Percentiles rank a stretch among this genome's conserved stretches.
Conservation (phyloP, 2,329 filamentous ascomycete genomes). For the Thelonectria rubi region DNA sequence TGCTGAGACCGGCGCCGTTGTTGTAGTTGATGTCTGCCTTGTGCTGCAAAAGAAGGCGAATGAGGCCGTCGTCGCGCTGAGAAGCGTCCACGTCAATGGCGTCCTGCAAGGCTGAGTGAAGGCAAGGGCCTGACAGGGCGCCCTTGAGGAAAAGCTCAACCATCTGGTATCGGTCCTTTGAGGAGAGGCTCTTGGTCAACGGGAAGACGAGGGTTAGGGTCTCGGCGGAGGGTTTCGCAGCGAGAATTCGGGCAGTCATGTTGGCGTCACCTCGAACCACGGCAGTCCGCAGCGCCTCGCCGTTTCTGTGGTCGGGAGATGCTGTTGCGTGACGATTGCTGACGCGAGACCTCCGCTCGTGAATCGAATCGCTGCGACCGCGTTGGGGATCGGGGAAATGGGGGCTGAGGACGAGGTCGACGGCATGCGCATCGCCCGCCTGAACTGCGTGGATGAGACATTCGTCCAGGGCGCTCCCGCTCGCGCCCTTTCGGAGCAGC, state of each 20-base stretch:
- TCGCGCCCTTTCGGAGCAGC: conserved; percentile 61
- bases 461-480: conserved; percentile 57
- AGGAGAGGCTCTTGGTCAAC: conserved; percentile 53
- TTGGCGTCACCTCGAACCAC: conserved; percentile 55
- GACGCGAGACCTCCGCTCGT: conserved; percentile 41
- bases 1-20: conserved; percentile 58
- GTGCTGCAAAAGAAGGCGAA: conserved; percentile 61
- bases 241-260: conserved; percentile 58
- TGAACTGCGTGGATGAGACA: conserved; percentile 61
- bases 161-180: conserved; percentile 57
- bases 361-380: conserved; percentile 22
- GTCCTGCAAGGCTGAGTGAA: conserved; percentile 61
- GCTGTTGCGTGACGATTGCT: conserved; percentile 59
- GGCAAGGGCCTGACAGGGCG: conserved; percentile 56
- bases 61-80: conserved; percentile 59
- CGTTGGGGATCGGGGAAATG: conserved; percentile 51
- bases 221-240: conserved; percentile 56
- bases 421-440: conserved; percentile 57
- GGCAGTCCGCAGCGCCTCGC: conserved; percentile 60
- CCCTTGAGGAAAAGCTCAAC: conserved; percentile 60
- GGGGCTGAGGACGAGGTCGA: conserved; percentile 59
- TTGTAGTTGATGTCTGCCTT: conserved; percentile 65
- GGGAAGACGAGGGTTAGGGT: conserved; percentile 61
- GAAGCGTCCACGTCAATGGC: conserved; percentile 60
- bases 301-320: conserved; percentile 62